Conservation (phyloP, 2,329 filamentous ascomycete species). For the Nothopassalora personata region DNA sequence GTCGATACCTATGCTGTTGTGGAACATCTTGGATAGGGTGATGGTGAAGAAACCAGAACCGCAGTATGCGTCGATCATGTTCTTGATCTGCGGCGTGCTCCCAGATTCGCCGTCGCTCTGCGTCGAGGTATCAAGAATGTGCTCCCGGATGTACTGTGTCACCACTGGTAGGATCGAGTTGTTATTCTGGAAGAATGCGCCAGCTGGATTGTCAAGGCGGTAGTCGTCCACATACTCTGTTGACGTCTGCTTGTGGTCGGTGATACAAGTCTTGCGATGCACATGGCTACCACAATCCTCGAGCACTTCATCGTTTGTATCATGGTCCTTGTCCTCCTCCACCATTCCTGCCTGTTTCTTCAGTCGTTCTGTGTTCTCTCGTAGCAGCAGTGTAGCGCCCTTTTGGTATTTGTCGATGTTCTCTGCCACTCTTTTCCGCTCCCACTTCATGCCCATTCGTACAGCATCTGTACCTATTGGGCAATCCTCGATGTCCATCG, state of each 20-base stretch:
- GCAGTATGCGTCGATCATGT: constrained; percentile 96
- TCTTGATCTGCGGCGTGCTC: constrained; percentile 55
- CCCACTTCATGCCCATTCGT: constrained; percentile 68
- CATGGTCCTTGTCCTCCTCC: constrained; percentile 31
- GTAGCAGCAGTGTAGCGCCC: constrained; percentile 82
- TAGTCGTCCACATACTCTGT: constrained; percentile 85
- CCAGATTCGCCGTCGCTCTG: constrained; percentile 15
- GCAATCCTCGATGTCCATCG: constrained; percentile 94
- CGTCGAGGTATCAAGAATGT: constrained; percentile 52
- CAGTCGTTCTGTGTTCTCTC: constrained; percentile 73
- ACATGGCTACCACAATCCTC: constrained; percentile 57
- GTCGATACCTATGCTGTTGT: constrained; percentile 80
- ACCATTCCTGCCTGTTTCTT: constrained; percentile 39
- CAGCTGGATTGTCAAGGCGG: constrained; percentile 84
- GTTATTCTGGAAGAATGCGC: constrained; percentile 99
- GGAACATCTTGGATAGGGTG: constrained; percentile 77
- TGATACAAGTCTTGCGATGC: constrained; percentile 84
- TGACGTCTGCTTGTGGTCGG: constrained; percentile 72
- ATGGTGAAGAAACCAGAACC: constrained; percentile 97
- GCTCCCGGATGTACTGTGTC: constrained; percentile 77
- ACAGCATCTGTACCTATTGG: constrained; percentile 89
- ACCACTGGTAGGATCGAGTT: constrained; percentile 90
- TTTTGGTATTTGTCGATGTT: constrained; percentile 68
- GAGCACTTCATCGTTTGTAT: constrained; percentile 41
- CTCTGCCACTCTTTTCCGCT: constrained; percentile 67